Evolutionary conservation across 768 basidiomycete genomes (phyloP).

Genomic region (Suillus fuscotomentosus): DNA sequence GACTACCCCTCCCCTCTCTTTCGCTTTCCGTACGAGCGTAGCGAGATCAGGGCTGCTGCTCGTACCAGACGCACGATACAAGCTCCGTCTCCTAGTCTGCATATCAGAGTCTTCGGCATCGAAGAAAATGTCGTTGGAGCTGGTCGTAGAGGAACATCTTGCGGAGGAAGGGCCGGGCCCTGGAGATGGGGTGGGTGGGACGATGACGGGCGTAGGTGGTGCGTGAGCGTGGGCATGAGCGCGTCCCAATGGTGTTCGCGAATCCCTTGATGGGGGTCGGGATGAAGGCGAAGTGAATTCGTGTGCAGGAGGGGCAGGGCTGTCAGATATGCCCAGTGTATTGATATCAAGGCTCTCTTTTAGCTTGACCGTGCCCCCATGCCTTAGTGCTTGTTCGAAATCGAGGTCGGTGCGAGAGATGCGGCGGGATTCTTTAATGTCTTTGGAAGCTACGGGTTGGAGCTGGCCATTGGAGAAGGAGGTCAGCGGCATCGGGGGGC

Average conservation of each 20-base stretch:
- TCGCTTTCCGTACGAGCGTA: slow-evolving; percentile 81
- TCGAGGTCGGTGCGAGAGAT: slow-evolving; percentile 75
- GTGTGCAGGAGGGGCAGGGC: slow-evolving; percentile 38
- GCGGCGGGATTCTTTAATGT: slow-evolving; percentile 48
- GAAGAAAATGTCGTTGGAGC: slow-evolving; percentile 58
- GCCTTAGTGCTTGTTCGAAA: slow-evolving; percentile 74
- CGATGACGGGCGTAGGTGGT: slow-evolving; percentile 48
- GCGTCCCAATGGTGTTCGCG: slow-evolving; percentile 35
- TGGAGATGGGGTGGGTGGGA: slow-evolving; percentile 69
- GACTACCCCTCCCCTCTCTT: slow-evolving; percentile 56
- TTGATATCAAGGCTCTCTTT: slow-evolving; percentile 72
- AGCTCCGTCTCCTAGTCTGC: slow-evolving; percentile 75
- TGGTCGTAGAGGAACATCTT: slow-evolving; percentile 43
- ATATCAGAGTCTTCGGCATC: slow-evolving; percentile 68
- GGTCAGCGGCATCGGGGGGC: slow-evolving; percentile 43
- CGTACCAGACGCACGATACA: slow-evolving; percentile 87
- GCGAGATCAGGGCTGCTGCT: slow-evolving; percentile 92
- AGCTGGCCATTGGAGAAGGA: slow-evolving; percentile 47
- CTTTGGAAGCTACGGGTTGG: slow-evolving; percentile 56
- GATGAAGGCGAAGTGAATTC: slow-evolving; percentile 43
- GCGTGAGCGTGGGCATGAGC: background rate
- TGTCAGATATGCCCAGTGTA: slow-evolving; percentile 56
- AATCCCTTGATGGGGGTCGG: slow-evolving; percentile 35
- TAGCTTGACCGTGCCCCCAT: slow-evolving; percentile 65
- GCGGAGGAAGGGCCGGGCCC: slow-evolving; percentile 32